phyloP scores from a whole-genome alignment of 805 yeast genomes.

The Kurtzmaniella cleridarum region DNA sequence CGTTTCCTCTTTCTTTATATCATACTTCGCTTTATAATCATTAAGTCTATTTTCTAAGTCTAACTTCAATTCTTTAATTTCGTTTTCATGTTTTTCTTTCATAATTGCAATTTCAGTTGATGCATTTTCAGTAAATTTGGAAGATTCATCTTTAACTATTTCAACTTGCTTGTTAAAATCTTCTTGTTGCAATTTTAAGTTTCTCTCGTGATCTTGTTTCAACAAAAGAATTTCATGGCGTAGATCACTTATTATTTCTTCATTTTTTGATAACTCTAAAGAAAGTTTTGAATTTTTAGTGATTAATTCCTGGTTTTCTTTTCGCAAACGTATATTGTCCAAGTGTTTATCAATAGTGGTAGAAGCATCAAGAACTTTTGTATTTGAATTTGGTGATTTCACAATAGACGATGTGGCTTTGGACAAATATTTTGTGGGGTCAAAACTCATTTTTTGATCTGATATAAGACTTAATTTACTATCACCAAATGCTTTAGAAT shows the following conservation, averaged over 20 bases:
- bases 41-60: no score
- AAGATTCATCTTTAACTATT: constrained; percentile 5
- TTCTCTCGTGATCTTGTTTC: constrained; percentile 3
- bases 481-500: constrained; percentile 4
- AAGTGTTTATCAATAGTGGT: constrained; percentile 37
- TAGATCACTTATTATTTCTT: not conserved
- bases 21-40: not conserved
- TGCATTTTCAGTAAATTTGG: not conserved
- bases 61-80: no score
- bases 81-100: no score
- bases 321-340: constrained; percentile 34
- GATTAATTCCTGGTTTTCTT: constrained; percentile 20
- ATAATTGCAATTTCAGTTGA: no score
- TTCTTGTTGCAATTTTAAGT: constrained; percentile 1
- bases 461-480: constrained; percentile 14
- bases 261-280: not conserved
- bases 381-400: constrained; percentile 1
- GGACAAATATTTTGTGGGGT: constrained; percentile 1
- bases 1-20: constrained; percentile 1
- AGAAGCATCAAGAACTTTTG: constrained; percentile 28
- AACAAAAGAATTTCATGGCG: constrained; percentile 2
- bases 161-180: not conserved
- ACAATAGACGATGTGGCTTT: not conserved
- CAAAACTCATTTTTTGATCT: constrained; percentile 4
- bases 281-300: constrained; percentile 8